A percentile compares a stretch with the other conserved stretches of the same genome.
phyloP scores from a whole-genome alignment of 225 moss, liverwort and hornwort genomes.

The Polytrichum formosum region DNA sequence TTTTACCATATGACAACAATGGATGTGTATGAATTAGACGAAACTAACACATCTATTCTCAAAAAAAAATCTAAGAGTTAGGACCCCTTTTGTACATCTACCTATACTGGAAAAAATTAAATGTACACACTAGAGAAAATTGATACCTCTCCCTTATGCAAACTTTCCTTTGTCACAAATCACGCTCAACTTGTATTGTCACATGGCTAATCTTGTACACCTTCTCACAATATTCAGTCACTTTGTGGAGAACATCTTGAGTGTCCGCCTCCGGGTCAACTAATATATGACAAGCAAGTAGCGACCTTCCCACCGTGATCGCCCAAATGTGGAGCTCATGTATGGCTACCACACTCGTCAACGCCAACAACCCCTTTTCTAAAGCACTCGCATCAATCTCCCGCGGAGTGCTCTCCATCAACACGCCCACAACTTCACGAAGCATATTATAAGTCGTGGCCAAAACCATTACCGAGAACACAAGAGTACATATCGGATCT shows the following conservation, averaged over 20 bases:
- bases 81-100: no score
- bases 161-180: neutral
- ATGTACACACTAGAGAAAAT: no score
- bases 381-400: conserved; percentile 69
- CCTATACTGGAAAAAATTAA: no score
- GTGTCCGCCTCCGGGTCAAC: conserved; percentile 26
- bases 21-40: no score
- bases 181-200: conserved; percentile 49
- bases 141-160: neutral
- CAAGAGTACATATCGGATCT: conserved; percentile 68
- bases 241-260: conserved; percentile 29
- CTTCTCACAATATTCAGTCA: conserved; percentile 33
- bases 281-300: conserved; percentile 72
- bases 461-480: conserved; percentile 60
- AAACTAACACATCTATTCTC: no score
- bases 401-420: conserved; percentile 78
- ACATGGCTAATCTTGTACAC: conserved; percentile 48
- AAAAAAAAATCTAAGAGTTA: no score
- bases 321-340: conserved; percentile 87
- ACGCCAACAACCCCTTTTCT: conserved; percentile 43
- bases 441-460: conserved; percentile 62
- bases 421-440: conserved; percentile 46
- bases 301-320: conserved; percentile 54
- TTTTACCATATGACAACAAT: no score
- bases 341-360: conserved; percentile 56